These are phyloP conservation scores for Daphne laureola DNA, from an alignment of 441 rosid genomes.

Conservation along the genomic window DNA sequence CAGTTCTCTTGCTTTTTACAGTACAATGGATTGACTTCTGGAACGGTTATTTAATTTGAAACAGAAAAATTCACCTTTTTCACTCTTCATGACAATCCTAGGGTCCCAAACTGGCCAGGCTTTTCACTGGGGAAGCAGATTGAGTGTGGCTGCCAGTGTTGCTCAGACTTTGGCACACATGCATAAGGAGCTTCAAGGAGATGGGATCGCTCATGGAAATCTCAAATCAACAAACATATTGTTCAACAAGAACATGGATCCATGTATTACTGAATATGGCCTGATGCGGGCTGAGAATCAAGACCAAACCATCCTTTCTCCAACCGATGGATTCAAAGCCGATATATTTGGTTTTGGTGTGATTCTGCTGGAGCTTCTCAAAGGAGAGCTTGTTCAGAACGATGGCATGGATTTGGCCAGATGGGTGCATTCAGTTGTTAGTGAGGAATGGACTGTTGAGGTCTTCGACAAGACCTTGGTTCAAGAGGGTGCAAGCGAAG, in stretches of 20 bases:
- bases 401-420: constrained; percentile 33
- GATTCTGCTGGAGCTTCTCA: constrained; percentile 59
- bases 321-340: constrained; percentile 15
- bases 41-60: neutral
- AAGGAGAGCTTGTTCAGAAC: constrained; percentile 41
- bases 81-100: constrained; percentile 9
- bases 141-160: constrained; percentile 29
- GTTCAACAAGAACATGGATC: constrained; percentile 41
- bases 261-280: constrained; percentile 52
- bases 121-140: constrained; percentile 56
- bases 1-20: neutral
- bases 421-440: constrained; percentile 55
- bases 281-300: constrained; percentile 29
- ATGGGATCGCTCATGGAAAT: constrained; percentile 54
- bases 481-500: constrained; percentile 42
- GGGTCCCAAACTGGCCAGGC: constrained; percentile 31
- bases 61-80: neutral
- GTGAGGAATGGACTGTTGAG: constrained; percentile 62
- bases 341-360: constrained; percentile 41
- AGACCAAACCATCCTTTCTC: constrained; percentile 19
- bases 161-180: constrained; percentile 38
- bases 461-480: constrained; percentile 46
- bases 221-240: constrained; percentile 55
- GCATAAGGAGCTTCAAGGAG: constrained; percentile 36
- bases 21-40: neutral